phyloP scores from a whole-genome alignment of 345 rosid species.

The Crucihimalaya himalaica region DNA sequence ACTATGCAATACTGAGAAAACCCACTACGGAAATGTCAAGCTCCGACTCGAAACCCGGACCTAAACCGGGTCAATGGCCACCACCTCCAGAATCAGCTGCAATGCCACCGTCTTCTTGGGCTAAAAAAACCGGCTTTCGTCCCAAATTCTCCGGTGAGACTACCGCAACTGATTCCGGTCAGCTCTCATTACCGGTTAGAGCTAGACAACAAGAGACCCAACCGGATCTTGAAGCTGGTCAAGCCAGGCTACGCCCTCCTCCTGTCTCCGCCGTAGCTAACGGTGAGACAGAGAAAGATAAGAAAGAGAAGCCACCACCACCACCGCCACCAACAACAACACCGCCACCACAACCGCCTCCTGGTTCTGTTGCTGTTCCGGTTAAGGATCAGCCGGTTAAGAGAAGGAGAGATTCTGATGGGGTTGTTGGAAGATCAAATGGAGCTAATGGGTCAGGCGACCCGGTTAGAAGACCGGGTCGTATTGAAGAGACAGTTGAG shows the following conservation, averaged over 20 bases:
- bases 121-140: slow-evolving; percentile 85
- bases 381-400: slow-evolving; percentile 67
- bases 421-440: slow-evolving; percentile 45
- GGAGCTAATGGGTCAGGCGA: slow-evolving; percentile 45
- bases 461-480: slow-evolving; percentile 54
- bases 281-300: slow-evolving; percentile 41
- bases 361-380: slow-evolving; percentile 21
- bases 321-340: slow-evolving; percentile 1
- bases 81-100: slow-evolving; percentile 77
- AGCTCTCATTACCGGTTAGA: slow-evolving; percentile 52
- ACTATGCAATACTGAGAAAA: slow-evolving; percentile 24
- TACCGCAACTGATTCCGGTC: slow-evolving; percentile 77
- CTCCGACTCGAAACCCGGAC: slow-evolving; percentile 68
- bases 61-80: slow-evolving; percentile 73
- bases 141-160: slow-evolving; percentile 97
- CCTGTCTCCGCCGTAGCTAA: slow-evolving; percentile 32
- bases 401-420: slow-evolving; percentile 86
- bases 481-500: slow-evolving; percentile 63
- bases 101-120: slow-evolving; percentile 93
- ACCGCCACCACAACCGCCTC: neutral
- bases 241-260: slow-evolving; percentile 34
- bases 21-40: slow-evolving; percentile 49
- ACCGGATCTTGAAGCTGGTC: slow-evolving; percentile 83
- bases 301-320: slow-evolving; percentile 35
- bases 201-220: slow-evolving; percentile 49